Percentiles rank a stretch among this genome's conserved stretches.
These are phyloP conservation scores for Tausonia pullulans DNA, from an alignment of 1,284 basidiomycete species.

Conservation along the genomic window DNA sequence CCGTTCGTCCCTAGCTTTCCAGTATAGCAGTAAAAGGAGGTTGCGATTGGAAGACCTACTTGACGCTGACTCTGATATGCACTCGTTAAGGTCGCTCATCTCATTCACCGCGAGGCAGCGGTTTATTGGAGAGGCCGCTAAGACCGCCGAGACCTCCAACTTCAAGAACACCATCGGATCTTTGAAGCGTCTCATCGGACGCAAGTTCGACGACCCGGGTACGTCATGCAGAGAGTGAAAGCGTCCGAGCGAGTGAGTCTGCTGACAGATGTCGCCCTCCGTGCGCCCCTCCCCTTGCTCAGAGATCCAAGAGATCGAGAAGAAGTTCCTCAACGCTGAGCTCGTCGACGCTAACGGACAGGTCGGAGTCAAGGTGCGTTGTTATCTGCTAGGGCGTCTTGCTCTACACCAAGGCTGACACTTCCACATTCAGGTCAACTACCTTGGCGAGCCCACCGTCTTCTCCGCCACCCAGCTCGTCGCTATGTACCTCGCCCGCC, in stretches of 20 bases:
- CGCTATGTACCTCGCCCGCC: slow-evolving; percentile 73
- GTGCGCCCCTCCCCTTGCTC: neutral
- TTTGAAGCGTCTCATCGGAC: slow-evolving; percentile 76
- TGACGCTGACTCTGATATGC: too few species aligned
- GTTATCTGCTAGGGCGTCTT: neutral
- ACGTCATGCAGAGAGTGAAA: neutral
- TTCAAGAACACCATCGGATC: slow-evolving; percentile 90
- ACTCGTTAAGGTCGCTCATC: slow-evolving; percentile 59
- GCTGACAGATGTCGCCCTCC: neutral
- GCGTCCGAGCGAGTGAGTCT: too few species aligned
- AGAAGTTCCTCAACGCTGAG: slow-evolving; percentile 75
- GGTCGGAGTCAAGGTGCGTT: slow-evolving; percentile 66
- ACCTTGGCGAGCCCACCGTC: slow-evolving; percentile 61
- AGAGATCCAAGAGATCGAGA: slow-evolving; percentile 49
- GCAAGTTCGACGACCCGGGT: slow-evolving; percentile 60
- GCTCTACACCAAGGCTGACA: slow-evolving; percentile 10
- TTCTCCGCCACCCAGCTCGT: slow-evolving; percentile 80
- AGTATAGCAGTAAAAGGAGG: neutral
- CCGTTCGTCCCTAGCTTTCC: slow-evolving; percentile 44
- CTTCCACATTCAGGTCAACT: slow-evolving; percentile 52
- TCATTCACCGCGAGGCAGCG: slow-evolving; percentile 83
- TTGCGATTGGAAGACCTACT: too few species aligned
- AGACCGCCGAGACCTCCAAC: slow-evolving; percentile 95
- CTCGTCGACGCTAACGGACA: slow-evolving; percentile 70
- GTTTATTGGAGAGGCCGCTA: slow-evolving; percentile 79